Percentiles rank a stretch among this genome's conserved stretches.
Conservation (phyloP, 2,329 filamentous ascomycete genomes). For the Nannizzia gypsea region DNA sequence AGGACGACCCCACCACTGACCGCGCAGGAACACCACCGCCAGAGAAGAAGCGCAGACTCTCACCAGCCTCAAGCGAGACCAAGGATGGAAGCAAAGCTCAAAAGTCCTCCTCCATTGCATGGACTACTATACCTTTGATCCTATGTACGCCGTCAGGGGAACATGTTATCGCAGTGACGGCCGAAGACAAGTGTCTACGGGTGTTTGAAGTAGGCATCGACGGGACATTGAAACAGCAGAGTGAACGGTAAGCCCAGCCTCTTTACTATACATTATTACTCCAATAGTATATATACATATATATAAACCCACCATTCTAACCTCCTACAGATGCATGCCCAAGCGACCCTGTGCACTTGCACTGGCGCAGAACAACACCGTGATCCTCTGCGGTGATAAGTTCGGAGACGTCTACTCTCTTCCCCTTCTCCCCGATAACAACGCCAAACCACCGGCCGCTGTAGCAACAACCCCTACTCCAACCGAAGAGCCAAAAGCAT, state of each 20-base stretch:
- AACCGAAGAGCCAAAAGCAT: slow-evolving; percentile 22
- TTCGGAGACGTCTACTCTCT: slow-evolving; percentile 93
- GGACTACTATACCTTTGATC: slow-evolving; percentile 57
- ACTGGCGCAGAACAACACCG: slow-evolving; percentile 56
- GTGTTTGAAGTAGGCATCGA: slow-evolving; percentile 59
- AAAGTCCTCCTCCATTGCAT: slow-evolving; percentile 1
- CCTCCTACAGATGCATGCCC: slow-evolving; percentile 56
- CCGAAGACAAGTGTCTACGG: slow-evolving; percentile 83
- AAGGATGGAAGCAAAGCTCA: slow-evolving; percentile 17
- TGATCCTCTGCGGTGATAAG: slow-evolving; percentile 79
- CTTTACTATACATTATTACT: background rate
- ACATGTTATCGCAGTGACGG: slow-evolving; percentile 65
- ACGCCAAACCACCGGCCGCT: slow-evolving; percentile 24
- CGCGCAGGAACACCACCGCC: slow-evolving; percentile 27
- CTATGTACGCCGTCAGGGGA: slow-evolving; percentile 51
- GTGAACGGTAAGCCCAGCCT: slow-evolving; percentile 49
- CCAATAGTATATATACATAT: too few species aligned
- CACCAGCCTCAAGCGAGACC: slow-evolving; percentile 17
- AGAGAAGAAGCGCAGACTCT: slow-evolving; percentile 35
- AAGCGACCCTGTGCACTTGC: slow-evolving; percentile 73
- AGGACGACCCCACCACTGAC: background rate
- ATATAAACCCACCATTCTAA: slow-evolving; percentile 4
- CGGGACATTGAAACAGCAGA: slow-evolving; percentile 54
- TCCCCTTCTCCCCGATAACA: slow-evolving; percentile 48
- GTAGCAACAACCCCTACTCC: slow-evolving; percentile 11